phyloP scores from a whole-genome alignment of 2,329 filamentous ascomycete species.

The Penicillium sp. region DNA sequence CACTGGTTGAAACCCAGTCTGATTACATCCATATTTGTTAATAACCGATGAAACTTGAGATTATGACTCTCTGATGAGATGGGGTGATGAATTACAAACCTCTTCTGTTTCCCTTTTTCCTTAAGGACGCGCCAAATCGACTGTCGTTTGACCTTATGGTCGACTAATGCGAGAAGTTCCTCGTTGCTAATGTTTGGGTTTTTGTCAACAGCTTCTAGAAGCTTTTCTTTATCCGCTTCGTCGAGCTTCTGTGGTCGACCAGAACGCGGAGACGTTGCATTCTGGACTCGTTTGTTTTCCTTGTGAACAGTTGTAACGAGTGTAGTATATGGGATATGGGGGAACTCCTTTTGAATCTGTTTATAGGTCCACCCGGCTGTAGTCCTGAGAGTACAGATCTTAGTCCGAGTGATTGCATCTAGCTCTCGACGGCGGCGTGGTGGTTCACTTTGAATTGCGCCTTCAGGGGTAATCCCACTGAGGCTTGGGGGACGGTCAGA shows the following conservation, averaged over 20 bases:
- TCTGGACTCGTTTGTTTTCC: not conserved
- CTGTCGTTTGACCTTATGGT: not conserved
- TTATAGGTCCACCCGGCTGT: not conserved
- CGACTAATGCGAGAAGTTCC: not conserved
- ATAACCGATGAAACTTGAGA: not conserved
- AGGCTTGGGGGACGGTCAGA: not conserved
- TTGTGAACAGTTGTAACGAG: not conserved
- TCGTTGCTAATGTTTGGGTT: conserved; percentile 4
- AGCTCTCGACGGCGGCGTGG: not conserved
- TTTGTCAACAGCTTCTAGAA: conserved; percentile 3
- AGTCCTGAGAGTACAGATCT: not conserved
- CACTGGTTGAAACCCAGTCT: not conserved
- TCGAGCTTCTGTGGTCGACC: conserved; percentile 1
- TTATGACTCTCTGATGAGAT: not conserved
- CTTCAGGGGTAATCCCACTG: not conserved
- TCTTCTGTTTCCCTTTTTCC: not conserved
- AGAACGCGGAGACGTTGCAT: not conserved
- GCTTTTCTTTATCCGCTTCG: conserved; percentile 4
- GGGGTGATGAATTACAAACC: not conserved
- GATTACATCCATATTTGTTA: not conserved
- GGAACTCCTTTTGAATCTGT: not conserved
- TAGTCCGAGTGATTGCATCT: not conserved
- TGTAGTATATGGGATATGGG: not conserved
- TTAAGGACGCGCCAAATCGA: conserved; percentile 16
- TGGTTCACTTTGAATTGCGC: not conserved